A percentile compares a stretch with the other conserved stretches of the same genome.
phyloP scores from a whole-genome alignment of 345 rosid species.

The Rhodomyrtus tomentosa region DNA sequence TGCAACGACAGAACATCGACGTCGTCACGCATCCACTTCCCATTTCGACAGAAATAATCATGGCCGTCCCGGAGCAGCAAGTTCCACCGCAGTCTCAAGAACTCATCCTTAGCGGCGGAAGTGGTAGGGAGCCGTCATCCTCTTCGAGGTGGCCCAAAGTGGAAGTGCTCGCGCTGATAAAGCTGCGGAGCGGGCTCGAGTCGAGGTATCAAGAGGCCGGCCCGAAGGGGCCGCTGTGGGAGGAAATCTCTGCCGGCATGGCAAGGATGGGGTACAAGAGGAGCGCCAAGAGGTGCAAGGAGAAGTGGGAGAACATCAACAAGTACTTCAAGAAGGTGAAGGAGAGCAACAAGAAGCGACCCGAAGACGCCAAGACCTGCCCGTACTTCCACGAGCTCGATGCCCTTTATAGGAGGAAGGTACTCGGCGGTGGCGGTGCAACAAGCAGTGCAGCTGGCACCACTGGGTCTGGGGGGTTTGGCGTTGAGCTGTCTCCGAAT shows the following conservation, averaged over 20 bases:
- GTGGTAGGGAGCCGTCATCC: not conserved
- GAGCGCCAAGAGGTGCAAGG: constrained; percentile 37
- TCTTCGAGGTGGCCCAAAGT: constrained; percentile 41
- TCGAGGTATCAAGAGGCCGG: constrained; percentile 31
- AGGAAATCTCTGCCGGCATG: constrained; percentile 35
- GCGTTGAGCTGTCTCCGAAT: not conserved
- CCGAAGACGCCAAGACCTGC: constrained; percentile 43
- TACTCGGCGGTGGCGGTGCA: not conserved
- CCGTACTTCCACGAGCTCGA: constrained; percentile 46
- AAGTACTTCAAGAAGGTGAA: constrained; percentile 53
- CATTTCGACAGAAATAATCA: not conserved
- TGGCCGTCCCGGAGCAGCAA: constrained; percentile 14
- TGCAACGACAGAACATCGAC: not conserved
- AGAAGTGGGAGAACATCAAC: constrained; percentile 51
- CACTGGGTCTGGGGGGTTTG: not conserved
- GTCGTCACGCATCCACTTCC: not conserved
- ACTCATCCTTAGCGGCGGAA: not conserved
- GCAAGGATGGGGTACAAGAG: constrained; percentile 26
- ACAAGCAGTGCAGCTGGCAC: not conserved
- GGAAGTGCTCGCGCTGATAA: constrained; percentile 29
- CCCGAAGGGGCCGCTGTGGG: constrained; percentile 45
- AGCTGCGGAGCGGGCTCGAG: constrained; percentile 25
- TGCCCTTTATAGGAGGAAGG: constrained; percentile 27
- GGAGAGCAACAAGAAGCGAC: constrained; percentile 42
- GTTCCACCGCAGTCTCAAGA: constrained; percentile 9